Conservation (phyloP, 2,329 filamentous ascomycete genomes). For the Neonectria sp. region DNA sequence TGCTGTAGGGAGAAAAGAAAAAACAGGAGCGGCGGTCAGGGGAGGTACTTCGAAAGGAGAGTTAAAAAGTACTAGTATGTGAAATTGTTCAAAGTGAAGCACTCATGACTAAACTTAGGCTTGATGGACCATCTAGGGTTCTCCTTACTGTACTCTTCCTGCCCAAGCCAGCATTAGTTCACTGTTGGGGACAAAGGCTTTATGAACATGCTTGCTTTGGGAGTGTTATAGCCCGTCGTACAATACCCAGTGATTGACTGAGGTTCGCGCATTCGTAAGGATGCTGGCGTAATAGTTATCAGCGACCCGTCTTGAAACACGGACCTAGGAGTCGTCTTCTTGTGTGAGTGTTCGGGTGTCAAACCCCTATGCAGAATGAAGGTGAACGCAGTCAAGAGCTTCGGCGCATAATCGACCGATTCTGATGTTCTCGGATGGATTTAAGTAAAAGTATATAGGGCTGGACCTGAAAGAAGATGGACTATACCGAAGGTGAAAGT, state of each 20-base stretch:
- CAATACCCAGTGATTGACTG: not conserved
- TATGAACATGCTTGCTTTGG: not conserved
- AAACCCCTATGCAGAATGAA: not conserved
- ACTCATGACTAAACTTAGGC: no score
- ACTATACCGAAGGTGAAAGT: not conserved
- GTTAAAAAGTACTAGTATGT: no score
- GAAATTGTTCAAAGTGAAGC: no score
- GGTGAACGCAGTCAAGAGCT: not conserved
- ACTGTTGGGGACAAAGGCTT: not conserved
- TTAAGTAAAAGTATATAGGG: not conserved
- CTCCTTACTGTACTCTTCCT: no score
- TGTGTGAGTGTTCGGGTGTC: conserved; percentile 15
- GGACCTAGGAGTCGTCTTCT: conserved; percentile 18
- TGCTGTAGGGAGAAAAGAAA: no score
- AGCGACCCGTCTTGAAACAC: conserved; percentile 15
- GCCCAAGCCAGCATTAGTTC: not conserved
- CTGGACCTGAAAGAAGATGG: not conserved
- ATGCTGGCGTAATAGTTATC: conserved; percentile 10
- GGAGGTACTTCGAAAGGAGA: no score
- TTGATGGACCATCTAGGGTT: no score
- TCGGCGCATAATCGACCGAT: not conserved
- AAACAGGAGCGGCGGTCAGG: no score
- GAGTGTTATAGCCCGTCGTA: not conserved
- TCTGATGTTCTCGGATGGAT: not conserved
- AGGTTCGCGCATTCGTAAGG: conserved; percentile 1